Conservation (phyloP, 2,329 filamentous ascomycete genomes). For the Colletotrichum camelliae region DNA sequence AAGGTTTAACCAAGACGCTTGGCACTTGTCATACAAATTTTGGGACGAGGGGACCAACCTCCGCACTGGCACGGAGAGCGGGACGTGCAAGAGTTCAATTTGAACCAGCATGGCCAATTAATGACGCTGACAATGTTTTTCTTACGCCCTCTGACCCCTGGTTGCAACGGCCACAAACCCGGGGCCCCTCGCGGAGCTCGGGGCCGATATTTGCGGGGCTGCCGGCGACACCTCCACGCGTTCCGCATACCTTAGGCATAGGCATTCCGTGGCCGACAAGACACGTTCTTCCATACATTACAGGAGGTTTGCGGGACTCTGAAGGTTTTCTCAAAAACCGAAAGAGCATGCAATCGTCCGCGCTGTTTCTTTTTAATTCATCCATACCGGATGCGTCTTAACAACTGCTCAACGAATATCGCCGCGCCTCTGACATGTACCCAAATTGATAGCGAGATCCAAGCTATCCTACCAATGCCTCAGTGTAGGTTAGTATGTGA, state of each 20-base stretch:
- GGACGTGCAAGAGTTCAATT: neutral
- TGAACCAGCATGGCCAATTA: rapidly evolving
- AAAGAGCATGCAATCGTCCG: no score
- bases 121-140: neutral
- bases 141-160: neutral
- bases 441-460: no score
- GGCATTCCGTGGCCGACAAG: no score
- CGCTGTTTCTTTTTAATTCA: no score
- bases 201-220: neutral
- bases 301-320: no score
- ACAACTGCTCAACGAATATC: no score
- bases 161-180: neutral
- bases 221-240: neutral
- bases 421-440: no score
- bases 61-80: neutral
- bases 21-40: neutral
- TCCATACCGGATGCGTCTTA: no score
- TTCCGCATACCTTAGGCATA: neutral
- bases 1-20: neutral
- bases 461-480: no score
- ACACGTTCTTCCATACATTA: no score
- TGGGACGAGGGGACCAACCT: neutral
- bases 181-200: neutral
- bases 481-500: no score
- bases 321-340: no score